These are phyloP conservation scores for Ceratocystis cubensis DNA, from an alignment of 2,329 filamentous ascomycete species.

Conservation along the genomic window DNA sequence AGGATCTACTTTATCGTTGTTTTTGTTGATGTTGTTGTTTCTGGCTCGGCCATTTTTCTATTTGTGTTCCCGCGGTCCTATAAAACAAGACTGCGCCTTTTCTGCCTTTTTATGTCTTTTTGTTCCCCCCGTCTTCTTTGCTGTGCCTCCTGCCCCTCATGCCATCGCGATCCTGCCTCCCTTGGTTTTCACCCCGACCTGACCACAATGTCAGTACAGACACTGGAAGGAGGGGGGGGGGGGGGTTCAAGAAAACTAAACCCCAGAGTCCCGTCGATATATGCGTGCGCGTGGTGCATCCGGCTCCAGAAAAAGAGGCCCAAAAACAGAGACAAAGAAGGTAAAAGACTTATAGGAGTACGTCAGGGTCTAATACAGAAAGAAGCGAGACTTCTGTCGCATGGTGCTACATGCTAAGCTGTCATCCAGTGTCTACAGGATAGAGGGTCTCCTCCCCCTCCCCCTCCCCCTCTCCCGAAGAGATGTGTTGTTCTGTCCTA, in stretches of 20 bases:
- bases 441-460: not conserved
- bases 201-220: too few relatives aligned
- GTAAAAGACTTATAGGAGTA: not conserved
- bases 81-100: slow-evolving; percentile 4
- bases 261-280: too few relatives aligned
- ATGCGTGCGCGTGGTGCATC: not conserved
- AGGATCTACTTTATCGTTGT: not conserved
- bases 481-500: not conserved
- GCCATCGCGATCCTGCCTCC: not conserved
- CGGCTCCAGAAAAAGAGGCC: not conserved
- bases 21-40: not conserved
- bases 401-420: not conserved
- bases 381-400: not conserved
- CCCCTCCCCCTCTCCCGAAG: too few relatives aligned
- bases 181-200: not conserved
- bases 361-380: not conserved
- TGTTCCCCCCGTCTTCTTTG: not conserved
- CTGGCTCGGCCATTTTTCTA: not conserved
- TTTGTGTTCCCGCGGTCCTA: not conserved
- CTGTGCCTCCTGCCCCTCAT: not conserved
- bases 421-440: not conserved
- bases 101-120: not conserved
- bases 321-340: not conserved
- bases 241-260: too few relatives aligned
- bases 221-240: too few relatives aligned